phyloP scores from a whole-genome alignment of 495 filamentous ascomycete genomes.

The Annulohypoxylon stygium region DNA sequence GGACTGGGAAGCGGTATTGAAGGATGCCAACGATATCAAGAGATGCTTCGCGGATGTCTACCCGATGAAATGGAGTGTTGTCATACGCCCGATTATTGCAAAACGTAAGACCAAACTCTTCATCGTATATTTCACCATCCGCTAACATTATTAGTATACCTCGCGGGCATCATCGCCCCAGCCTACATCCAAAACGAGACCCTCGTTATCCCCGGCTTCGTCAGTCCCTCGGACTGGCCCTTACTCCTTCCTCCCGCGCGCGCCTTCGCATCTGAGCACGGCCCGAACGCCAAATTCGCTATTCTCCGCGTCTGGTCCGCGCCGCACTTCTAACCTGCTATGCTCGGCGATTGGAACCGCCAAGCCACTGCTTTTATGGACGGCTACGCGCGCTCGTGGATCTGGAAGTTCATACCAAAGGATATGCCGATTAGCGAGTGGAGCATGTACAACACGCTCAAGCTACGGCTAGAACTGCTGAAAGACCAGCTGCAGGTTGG shows the following conservation, averaged over 20 bases:
- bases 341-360: conserved; percentile 56
- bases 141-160: conserved; percentile 54
- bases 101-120: conserved; percentile 44
- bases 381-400: conserved; percentile 56
- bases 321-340: conserved; percentile 64
- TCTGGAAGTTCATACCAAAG: conserved; percentile 65
- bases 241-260: conserved; percentile 47
- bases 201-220: conserved; percentile 49
- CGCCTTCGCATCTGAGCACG: conserved; percentile 49
- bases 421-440: conserved; percentile 62
- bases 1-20: conserved; percentile 50
- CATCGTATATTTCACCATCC: neutral
- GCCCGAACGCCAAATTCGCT: conserved; percentile 52
- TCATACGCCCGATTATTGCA: conserved; percentile 58
- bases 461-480: conserved; percentile 49
- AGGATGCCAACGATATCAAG: conserved; percentile 22
- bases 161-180: conserved; percentile 56
- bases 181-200: conserved; percentile 46
- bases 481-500: conserved; percentile 50
- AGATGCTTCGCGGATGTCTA: conserved; percentile 42
- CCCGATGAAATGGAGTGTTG: conserved; percentile 56
- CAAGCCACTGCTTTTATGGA: conserved; percentile 55
- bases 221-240: conserved; percentile 51
- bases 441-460: conserved; percentile 56
- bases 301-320: conserved; percentile 64